These are phyloP conservation scores for Coemansia sp. DNA, from an alignment of 192 early-diverging fungal genomes.

Conservation along the genomic window DNA sequence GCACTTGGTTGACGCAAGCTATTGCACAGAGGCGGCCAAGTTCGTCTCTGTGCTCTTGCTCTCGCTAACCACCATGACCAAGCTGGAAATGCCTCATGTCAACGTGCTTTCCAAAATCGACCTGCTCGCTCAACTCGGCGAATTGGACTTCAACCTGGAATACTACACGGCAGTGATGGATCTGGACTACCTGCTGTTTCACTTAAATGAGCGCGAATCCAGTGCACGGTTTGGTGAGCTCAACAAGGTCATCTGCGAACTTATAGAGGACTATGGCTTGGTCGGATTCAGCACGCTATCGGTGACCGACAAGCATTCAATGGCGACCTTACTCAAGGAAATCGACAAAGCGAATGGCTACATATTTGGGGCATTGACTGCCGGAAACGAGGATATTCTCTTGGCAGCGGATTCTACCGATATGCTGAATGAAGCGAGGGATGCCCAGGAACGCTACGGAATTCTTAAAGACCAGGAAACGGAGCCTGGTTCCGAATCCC, in stretches of 20 bases:
- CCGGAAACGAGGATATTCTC: slow-evolving; percentile 77
- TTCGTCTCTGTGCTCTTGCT: slow-evolving; percentile 90
- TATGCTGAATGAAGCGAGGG: slow-evolving; percentile 33
- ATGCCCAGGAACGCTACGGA: slow-evolving; percentile 44
- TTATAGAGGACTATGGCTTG: slow-evolving; percentile 88
- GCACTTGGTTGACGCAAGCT: slow-evolving; percentile 87
- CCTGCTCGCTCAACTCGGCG: slow-evolving; percentile 75
- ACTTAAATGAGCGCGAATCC: slow-evolving; percentile 64
- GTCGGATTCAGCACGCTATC: slow-evolving; percentile 88
- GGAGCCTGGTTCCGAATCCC: not conserved
- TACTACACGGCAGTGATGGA: slow-evolving; percentile 96
- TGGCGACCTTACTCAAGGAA: slow-evolving; percentile 69
- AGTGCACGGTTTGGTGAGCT: slow-evolving; percentile 63
- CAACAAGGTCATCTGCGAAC: slow-evolving; percentile 80
- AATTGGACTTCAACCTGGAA: slow-evolving; percentile 78
- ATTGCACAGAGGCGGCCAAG: slow-evolving; percentile 87
- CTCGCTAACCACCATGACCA: slow-evolving; percentile 88
- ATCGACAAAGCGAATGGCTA: slow-evolving; percentile 94
- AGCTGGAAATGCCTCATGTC: slow-evolving; percentile 91
- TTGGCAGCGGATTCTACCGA: slow-evolving; percentile 41
- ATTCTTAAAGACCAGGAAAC: slow-evolving; percentile 1
- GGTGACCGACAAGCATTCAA: slow-evolving; percentile 80
- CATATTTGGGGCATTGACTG: slow-evolving; percentile 75
- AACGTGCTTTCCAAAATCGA: slow-evolving; percentile 98
- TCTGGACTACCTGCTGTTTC: slow-evolving; percentile 74